Base-by-base conservation (phyloP, 116 monocot genomes). In the Trichopus zeylanicus region DNA sequence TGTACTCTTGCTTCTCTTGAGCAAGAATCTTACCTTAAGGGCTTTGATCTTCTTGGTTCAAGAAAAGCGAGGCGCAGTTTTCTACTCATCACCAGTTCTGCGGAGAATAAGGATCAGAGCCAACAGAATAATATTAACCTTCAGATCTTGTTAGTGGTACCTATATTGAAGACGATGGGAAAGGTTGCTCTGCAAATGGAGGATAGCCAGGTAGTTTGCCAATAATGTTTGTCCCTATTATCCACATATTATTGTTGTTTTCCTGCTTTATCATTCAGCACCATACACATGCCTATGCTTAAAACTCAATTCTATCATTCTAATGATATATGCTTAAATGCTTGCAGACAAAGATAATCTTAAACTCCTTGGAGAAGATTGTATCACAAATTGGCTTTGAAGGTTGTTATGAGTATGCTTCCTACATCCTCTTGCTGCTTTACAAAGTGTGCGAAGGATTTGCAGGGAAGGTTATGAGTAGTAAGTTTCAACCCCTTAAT, bases 381-480 rank as follows among this genome's bases (percentile, higher is more conserved):
- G 70, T 79, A 31, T 75, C 63, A 19, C 72, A 81, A 59, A 63
- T 88, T 60, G 97, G 82, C 28, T 57, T 56, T 32, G 75, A 80
- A 71, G 84, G 59, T 27, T 81, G 76, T 53, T 31, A 48, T 55
- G 53, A 63, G 3, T 98, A 98, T 68, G 84, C 74, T 24, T 11
- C 58, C 29, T 57, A 82, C 30, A 51, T 98, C 29, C 39, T 98
- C 10, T 48, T 68, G 59, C 87, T 88, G 8, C 51, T 98, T n/a
- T 98, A 98, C 62, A 91, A 84, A 81, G 73, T 83, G 30, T 87
- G 81, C 46, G 91, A 98, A 82, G 97, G 91, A 63, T 85, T 82
- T 73, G 61, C 90, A 28, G 97, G 97, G 55, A 84, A 81, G 63
- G 66, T 77, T 22, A 31, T 87, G 47, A 39, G 64, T 35, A 84